These are phyloP conservation scores for Arachis stenosperma DNA, from an alignment of 306 rosid species.

Conservation along the genomic window DNA sequence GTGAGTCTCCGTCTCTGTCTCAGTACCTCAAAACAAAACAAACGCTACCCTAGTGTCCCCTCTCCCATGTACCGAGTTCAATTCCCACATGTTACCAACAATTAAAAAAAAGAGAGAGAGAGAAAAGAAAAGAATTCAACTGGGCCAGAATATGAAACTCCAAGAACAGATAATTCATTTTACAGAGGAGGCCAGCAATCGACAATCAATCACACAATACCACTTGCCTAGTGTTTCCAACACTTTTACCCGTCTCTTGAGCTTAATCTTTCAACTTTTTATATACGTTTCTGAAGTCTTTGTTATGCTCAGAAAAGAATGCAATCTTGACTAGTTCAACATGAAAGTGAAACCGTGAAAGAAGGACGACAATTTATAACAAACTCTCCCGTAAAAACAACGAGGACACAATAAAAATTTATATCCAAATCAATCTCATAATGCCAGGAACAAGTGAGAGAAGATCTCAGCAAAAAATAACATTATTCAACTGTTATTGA, in stretches of 20 bases:
- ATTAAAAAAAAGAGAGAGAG: too few species aligned
- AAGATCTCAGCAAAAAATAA: slow-evolving; percentile 39
- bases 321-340: slow-evolving; percentile 19
- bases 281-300: not conserved
- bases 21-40: too few species aligned
- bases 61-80: too few species aligned
- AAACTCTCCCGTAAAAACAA: slow-evolving; percentile 31
- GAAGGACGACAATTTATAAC: slow-evolving; percentile 16
- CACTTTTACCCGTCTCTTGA: not conserved
- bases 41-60: too few species aligned
- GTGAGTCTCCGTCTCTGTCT: too few species aligned
- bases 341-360: not conserved
- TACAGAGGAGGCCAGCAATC: too few species aligned
- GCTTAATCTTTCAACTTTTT: not conserved
- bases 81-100: too few species aligned
- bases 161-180: too few species aligned
- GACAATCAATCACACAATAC: not conserved
- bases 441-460: slow-evolving; percentile 15
- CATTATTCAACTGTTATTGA: slow-evolving; percentile 42
- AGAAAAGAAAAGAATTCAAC: too few species aligned
- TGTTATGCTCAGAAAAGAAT: slow-evolving; percentile 7
- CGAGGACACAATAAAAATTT: slow-evolving; percentile 31
- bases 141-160: too few species aligned
- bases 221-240: not conserved
- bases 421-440: slow-evolving; percentile 29